Percentiles rank a stretch among this genome's conserved stretches.
These are phyloP conservation scores for Diaporthe batatas DNA, from an alignment of 2,329 filamentous ascomycete species.

Conservation along the genomic window DNA sequence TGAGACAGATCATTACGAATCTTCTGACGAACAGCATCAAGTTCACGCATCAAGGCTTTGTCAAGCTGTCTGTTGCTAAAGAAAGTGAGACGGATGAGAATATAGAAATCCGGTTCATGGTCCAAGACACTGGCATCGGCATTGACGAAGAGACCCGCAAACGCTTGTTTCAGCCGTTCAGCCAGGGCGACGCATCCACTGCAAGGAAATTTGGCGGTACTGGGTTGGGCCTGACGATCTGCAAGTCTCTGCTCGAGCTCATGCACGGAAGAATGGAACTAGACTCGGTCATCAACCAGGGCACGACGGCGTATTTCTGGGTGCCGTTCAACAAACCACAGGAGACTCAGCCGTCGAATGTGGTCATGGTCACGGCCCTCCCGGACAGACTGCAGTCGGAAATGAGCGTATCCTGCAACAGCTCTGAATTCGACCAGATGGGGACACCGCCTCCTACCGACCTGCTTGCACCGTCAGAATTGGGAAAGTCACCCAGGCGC, in stretches of 20 bases:
- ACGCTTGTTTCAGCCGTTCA: slow-evolving; percentile 83
- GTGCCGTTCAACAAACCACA: slow-evolving; percentile 82
- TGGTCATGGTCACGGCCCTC: slow-evolving; percentile 74
- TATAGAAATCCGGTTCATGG: slow-evolving; percentile 77
- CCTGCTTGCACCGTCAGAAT: slow-evolving; percentile 45
- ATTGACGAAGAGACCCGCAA: slow-evolving; percentile 83
- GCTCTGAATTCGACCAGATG: slow-evolving; percentile 71
- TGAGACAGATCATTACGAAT: slow-evolving; percentile 73
- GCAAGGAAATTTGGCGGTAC: slow-evolving; percentile 84
- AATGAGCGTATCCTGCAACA: slow-evolving; percentile 74
- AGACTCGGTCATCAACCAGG: slow-evolving; percentile 74
- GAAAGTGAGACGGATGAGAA: slow-evolving; percentile 74
- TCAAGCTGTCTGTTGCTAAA: slow-evolving; percentile 75
- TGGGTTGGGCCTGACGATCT: slow-evolving; percentile 82
- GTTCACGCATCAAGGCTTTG: slow-evolving; percentile 77
- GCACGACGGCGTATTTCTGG: slow-evolving; percentile 82
- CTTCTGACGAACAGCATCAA: slow-evolving; percentile 72
- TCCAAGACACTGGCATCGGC: slow-evolving; percentile 85
- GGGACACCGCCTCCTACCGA: slow-evolving; percentile 55
- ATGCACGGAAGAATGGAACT: slow-evolving; percentile 83
- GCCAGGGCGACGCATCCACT: slow-evolving; percentile 84
- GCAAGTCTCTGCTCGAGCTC: slow-evolving; percentile 82
- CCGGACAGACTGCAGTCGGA: slow-evolving; percentile 76
- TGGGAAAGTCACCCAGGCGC: slow-evolving; percentile 47
- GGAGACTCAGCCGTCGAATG: slow-evolving; percentile 58